Base-by-base conservation (phyloP, 495 filamentous ascomycete genomes). In the Saxophila tyrrhenica region DNA sequence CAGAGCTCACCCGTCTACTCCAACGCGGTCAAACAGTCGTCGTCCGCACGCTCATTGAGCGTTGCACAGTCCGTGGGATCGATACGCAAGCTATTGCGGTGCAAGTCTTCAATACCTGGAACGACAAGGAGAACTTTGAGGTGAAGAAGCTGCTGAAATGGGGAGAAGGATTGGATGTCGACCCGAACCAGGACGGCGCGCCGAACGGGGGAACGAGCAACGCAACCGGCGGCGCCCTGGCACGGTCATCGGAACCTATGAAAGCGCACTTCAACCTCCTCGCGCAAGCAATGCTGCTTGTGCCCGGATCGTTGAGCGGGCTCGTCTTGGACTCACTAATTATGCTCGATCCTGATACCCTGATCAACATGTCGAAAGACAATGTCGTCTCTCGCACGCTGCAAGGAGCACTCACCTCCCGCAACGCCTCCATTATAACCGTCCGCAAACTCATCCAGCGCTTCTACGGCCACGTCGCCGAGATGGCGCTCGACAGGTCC, bases 11-110 rank as follows among this genome's bases (percentile, higher is more conserved):
- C 0, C 74, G 73, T 24, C 74, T 96, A 20, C 73, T 95, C 35
- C 77, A 87, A 48, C 77, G 84, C 44, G 81, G 80, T 16, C 78
- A 89, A 39, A 84, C 86, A 51, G 79, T 82, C 51, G 81, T 95
- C 13, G 75, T 95, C 52, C 86, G 83, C 62, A 77, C 81, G 2
- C 64, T 97, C 32, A 83, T 97, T 53, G 89, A 96, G 67, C 78
- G 89, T 54, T 94, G 87, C 64, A 67, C 77, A 16, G 75, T 80
- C n/a, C 79, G 88, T 63, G 75, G 67, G 15, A 69, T 83, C 11
- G 75, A 87, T 59, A 78, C 80, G 1, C 68, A 73, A 19, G 70
- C 72, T 13, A 70, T 92, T 16, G 80, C 83, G 0, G 74, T 73
- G 38, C 75, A 78, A 16, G 69, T 94, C 8, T 69, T 80, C 47